Percentiles rank a stretch among this genome's conserved stretches.
These are phyloP conservation scores for Exophiala lecanii-corni DNA, from an alignment of 2,329 filamentous ascomycete species.

Conservation along the genomic window DNA sequence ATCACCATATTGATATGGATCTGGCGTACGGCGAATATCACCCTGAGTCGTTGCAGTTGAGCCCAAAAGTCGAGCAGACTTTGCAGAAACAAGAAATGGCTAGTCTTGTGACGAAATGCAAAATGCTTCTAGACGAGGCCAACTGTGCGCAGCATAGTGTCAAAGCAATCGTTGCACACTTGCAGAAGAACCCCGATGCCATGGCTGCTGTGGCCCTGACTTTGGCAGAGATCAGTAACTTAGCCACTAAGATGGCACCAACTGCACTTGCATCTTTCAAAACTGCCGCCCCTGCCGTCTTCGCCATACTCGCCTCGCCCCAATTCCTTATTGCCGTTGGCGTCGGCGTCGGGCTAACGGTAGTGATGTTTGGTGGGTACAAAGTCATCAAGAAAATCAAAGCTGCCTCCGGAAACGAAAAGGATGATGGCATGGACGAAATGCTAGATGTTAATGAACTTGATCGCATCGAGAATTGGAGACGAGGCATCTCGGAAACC, in stretches of 20 bases:
- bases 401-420: constrained; percentile 27
- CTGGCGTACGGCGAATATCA: constrained; percentile 83
- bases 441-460: constrained; percentile 47
- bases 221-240: constrained; percentile 79
- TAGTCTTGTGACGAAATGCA: constrained; percentile 68
- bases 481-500: constrained; percentile 58
- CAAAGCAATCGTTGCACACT: constrained; percentile 71
- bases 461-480: constrained; percentile 59
- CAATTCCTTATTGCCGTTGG: constrained; percentile 93
- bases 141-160: constrained; percentile 85
- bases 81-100: constrained; percentile 48
- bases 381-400: constrained; percentile 91
- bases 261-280: constrained; percentile 72
- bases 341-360: constrained; percentile 84
- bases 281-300: constrained; percentile 75
- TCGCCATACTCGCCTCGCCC: constrained; percentile 79
- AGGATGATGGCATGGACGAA: constrained; percentile 47
- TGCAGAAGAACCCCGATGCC: constrained; percentile 79
- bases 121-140: constrained; percentile 75
- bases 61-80: constrained; percentile 44
- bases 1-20: constrained; percentile 72
- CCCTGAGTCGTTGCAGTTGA: constrained; percentile 53
- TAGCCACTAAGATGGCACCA: constrained; percentile 80
- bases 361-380: constrained; percentile 93
- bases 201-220: constrained; percentile 91